Base-by-base conservation (phyloP, 1,139 yeast genomes). In the Ogataea hybrid region DNA sequence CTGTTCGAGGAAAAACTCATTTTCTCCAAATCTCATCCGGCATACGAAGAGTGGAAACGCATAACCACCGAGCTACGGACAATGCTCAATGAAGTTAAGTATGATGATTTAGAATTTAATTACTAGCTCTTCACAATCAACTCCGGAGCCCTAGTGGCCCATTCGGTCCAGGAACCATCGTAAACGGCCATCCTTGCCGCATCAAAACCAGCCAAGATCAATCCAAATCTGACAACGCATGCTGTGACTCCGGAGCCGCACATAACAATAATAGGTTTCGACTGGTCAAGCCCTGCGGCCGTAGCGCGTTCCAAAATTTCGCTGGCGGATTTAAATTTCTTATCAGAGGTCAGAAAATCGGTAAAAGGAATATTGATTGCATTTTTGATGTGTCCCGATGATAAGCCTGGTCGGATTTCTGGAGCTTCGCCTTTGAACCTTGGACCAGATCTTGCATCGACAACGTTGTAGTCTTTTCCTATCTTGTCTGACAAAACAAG, bases 191-290 rank as follows among this genome's bases (percentile, higher is more conserved):
- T 71, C 4, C 73, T 73, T 33, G 60, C 60, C 16, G 67, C 58
- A 25, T 69, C 63, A 21, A 69, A 57, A 0, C 81, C 82, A 1
- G 84, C 78, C 18, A 76, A 69, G 39, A 81, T 79, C 31, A 86
- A 65, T 3, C 87, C 94, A 18, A 81, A 71, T 62, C 84, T 83
- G 43, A 90, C 70, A 32, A 90, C 79, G 49, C 90, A 87, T 0
- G 96, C 97, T 16, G 96, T 83, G 34, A 90, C 97, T 37, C 97
- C 97, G 1, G 96, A 83, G 17, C 97, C 98, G 61, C 98, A 92
- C 87, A 85, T 79, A 33, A 83, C 86, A 42, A 92, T 79, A 15
- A 86, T 76, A 8, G 84, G 89, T 53, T 81, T 79, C 14, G 70
- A 71, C 2, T 61, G 61, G 25, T 67, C 64, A n/a, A 75, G 58